Evolutionary conservation across 2,329 filamentous ascomycete species (phyloP), one percentile per base, ranked within the genome.

Genomic region (Exophiala spinifera): DNA sequence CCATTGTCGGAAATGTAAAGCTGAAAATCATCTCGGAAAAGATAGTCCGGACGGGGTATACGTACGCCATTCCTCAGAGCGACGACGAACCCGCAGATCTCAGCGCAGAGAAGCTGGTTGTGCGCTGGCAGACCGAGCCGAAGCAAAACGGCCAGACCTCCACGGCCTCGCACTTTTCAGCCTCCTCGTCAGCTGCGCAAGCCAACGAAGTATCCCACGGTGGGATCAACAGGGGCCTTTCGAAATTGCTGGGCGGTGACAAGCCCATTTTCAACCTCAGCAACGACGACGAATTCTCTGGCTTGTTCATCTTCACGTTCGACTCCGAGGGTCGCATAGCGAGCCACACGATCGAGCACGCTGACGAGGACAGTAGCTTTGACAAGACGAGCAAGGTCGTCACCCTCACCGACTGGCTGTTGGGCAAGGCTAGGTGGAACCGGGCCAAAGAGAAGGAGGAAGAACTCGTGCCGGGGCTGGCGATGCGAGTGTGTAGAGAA

Each of bases 241-340:
- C 70, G 48, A 67, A 70, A 34, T 65, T 83, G 37, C 74, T 85
- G 3, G 76, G 78, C 11, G 79, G 82, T 47, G 76, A 80, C 15
- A 55, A 58, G 37, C 71, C 78, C 62, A 74, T 76, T 20, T 74
- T 76, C 63, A 71, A 72, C 25, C 61, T 74, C 4, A 80, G 82
- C 52, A 80, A 82, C 46, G 81, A 82, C 57, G 86, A 88, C 65
- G 51, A 55, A 7, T 97, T 97, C 64, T 89, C 85, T 1, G 94
- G 94, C 0, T 72, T 97, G 10, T 99, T 97, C 72, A 86, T 96
- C 55, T 99, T 99, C 69, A 89, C 95, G 61, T 99, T 99, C 69
- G 94, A 97, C 67, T 79, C 84, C 44, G 82, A 95, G 64, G 94
- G 94, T 1, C 80, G 90, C 60, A 84, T 99, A 33, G 73, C 88